phyloP scores from a whole-genome alignment of 2,329 filamentous ascomycete genomes.

The Pleoardoris graminearum region DNA sequence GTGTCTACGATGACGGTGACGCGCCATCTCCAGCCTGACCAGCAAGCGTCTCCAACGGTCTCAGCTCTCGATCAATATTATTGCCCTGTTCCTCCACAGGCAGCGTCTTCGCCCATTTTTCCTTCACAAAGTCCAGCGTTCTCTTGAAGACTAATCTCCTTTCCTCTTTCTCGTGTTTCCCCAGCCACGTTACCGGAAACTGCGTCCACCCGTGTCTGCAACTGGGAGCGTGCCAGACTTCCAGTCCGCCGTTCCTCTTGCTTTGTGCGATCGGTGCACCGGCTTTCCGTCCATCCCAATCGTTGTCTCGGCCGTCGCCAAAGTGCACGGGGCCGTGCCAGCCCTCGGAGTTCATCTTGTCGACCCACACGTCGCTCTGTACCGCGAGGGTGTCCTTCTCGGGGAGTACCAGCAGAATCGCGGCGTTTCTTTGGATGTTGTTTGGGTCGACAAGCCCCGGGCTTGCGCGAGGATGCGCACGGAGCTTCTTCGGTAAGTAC shows the following conservation, averaged over 20 bases:
- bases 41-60: constrained; percentile 25
- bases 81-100: constrained; percentile 16
- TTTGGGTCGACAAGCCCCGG: constrained; percentile 44
- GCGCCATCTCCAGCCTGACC: background rate
- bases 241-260: constrained; percentile 40
- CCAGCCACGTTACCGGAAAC: constrained; percentile 46
- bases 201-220: constrained; percentile 50
- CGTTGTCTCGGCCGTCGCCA: constrained; percentile 37
- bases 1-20: background rate
- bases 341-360: constrained; percentile 40
- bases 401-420: constrained; percentile 48
- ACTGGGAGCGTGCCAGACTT: constrained; percentile 43
- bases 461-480: constrained; percentile 46
- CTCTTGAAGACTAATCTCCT: constrained; percentile 42
- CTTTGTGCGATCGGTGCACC: constrained; percentile 16
- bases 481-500: constrained; percentile 46
- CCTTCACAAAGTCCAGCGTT: constrained; percentile 43
- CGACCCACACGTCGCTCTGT: constrained; percentile 50
- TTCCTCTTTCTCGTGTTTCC: constrained; percentile 44
- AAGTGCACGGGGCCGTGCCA: constrained; percentile 42
- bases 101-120: constrained; percentile 39
- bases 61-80: constrained; percentile 21
- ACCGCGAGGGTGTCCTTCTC: constrained; percentile 48
- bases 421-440: constrained; percentile 44
- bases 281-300: constrained; percentile 35